Conservation (phyloP, 441 rosid genomes). For the Omphalea diandra region DNA sequence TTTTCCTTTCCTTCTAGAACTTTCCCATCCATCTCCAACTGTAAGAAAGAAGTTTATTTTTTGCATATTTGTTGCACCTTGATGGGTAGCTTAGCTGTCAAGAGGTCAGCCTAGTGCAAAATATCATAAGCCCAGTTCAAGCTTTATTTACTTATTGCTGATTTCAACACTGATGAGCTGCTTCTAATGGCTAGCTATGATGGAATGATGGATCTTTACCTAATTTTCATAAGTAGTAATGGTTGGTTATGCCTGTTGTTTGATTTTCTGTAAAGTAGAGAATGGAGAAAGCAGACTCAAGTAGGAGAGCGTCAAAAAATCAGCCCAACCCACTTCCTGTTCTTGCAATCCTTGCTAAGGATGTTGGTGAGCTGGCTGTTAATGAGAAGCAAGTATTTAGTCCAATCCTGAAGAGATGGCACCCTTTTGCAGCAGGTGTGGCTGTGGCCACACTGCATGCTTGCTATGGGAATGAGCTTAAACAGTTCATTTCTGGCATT, state of each 20-base stretch:
- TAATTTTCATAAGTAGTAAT: not conserved
- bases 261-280: conserved; percentile 44
- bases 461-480: conserved; percentile 92
- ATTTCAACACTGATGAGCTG: not conserved
- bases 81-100: not conserved
- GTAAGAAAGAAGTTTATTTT: not conserved
- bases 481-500: conserved; percentile 79
- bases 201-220: not conserved
- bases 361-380: conserved; percentile 89
- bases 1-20: not conserved
- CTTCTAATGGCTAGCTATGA: not conserved
- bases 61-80: not conserved
- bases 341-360: conserved; percentile 94
- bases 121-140: not conserved
- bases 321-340: conserved; percentile 84
- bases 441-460: conserved; percentile 97
- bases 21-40: not conserved
- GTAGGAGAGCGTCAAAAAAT: conserved; percentile 86
- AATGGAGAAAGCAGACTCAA: conserved; percentile 98
- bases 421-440: conserved; percentile 95
- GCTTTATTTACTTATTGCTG: not conserved
- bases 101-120: not conserved
- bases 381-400: conserved; percentile 79
- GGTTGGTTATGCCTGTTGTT: conserved; percentile 15
- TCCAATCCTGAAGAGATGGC: conserved; percentile 95